phyloP scores from a whole-genome alignment of 768 basidiomycete genomes.

The Clitopilus hobsonii region DNA sequence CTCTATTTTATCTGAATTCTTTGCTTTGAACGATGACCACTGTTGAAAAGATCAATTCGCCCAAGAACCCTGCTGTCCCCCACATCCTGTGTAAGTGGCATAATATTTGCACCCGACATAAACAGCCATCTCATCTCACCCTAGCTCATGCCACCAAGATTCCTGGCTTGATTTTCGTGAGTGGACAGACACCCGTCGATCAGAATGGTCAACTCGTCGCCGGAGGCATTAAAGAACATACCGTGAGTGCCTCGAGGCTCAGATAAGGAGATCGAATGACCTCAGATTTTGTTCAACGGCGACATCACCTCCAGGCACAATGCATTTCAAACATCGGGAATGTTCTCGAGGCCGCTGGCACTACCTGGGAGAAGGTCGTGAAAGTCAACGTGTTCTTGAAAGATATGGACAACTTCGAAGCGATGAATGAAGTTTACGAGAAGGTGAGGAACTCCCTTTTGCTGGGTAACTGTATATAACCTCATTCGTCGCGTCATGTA shows the following conservation, averaged over 20 bases:
- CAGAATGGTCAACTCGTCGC: conserved; percentile 40
- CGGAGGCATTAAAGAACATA: conserved; percentile 58
- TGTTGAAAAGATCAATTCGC: conserved; percentile 51
- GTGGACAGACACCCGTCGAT: conserved; percentile 54
- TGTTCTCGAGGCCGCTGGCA: conserved; percentile 48
- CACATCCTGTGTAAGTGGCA: conserved; percentile 45
- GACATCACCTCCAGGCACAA: conserved; percentile 35
- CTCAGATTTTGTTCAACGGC: background rate
- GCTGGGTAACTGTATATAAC: background rate
- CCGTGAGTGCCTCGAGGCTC: conserved; percentile 28
- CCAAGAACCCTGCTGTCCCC: conserved; percentile 36
- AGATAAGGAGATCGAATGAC: background rate
- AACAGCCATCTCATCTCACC: background rate
- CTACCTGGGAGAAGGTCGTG: conserved; percentile 56
- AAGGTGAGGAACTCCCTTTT: conserved; percentile 28
- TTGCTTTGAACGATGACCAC: conserved; percentile 6
- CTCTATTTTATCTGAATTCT: background rate
- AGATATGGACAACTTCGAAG: conserved; percentile 50
- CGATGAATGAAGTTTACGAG: conserved; percentile 56
- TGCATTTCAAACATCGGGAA: conserved; percentile 52
- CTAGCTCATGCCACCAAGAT: conserved; percentile 54
- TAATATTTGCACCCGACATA: conserved; percentile 9
- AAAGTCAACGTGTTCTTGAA: conserved; percentile 59
- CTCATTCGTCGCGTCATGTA: conserved; percentile 10
- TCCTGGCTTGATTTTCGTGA: conserved; percentile 55